Evolutionary conservation across 108 stramenopile species (phyloP).

Genomic region (Chaetoceros tenuissimus): DNA sequence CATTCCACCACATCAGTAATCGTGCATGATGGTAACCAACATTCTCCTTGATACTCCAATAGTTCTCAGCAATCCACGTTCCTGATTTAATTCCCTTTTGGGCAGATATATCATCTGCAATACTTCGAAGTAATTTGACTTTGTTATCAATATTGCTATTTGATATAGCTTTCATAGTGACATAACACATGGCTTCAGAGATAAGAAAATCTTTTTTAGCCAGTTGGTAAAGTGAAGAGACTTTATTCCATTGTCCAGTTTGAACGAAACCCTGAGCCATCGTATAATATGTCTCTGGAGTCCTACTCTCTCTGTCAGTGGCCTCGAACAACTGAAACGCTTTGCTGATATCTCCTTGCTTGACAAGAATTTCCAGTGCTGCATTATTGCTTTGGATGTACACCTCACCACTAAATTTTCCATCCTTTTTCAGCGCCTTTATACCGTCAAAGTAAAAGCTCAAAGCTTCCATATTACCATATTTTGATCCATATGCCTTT

Average conservation of each 20-base stretch:
- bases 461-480: neutral
- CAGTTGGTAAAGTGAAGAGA: constrained; percentile 36
- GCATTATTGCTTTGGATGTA: constrained; percentile 1
- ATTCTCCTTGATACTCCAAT: constrained; percentile 51
- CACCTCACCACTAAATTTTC: neutral
- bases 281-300: constrained; percentile 25
- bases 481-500: neutral
- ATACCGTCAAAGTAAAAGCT: neutral
- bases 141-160: constrained; percentile 35
- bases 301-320: constrained; percentile 8
- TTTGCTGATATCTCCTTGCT: constrained; percentile 8
- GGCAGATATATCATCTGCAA: constrained; percentile 44
- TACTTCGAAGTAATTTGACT: constrained; percentile 39
- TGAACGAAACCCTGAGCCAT: constrained; percentile 22
- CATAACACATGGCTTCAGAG: constrained; percentile 47
- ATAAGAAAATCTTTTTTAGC: constrained; percentile 36
- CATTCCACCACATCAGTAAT: constrained; percentile 70
- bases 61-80: constrained; percentile 41
- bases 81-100: constrained; percentile 23
- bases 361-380: constrained; percentile 2
- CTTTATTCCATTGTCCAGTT: constrained; percentile 25
- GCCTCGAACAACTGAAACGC: constrained; percentile 14
- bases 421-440: constrained; percentile 5
- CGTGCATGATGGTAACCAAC: constrained; percentile 56
- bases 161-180: constrained; percentile 54